Conservation (phyloP, 2,329 filamentous ascomycete species). For the Dactylellina sp. region DNA sequence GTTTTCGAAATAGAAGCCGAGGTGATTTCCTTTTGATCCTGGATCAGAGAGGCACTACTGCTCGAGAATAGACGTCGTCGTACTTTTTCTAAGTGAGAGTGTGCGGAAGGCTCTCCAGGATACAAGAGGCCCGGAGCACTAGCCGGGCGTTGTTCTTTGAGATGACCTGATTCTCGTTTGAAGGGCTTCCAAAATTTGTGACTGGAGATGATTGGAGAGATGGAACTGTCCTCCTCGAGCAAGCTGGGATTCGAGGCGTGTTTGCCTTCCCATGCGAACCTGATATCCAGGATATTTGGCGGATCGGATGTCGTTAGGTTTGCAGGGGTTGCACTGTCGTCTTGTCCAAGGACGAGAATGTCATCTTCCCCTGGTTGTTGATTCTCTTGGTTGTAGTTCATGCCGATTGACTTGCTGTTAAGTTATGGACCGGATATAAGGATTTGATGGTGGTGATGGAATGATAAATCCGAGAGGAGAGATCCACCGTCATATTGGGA, state of each 20-base stretch:
- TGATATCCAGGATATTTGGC: constrained; percentile 32
- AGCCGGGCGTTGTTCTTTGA: constrained; percentile 1
- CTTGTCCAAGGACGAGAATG: not conserved
- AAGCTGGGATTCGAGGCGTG: not conserved
- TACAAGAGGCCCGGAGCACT: constrained; percentile 1
- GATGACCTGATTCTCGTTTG: not conserved
- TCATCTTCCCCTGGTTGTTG: not conserved
- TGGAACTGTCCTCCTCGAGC: not conserved
- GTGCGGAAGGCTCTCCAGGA: not conserved
- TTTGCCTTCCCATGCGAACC: constrained; percentile 38
- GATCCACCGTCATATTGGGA: no score
- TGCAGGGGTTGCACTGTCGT: not conserved
- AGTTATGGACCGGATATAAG: not conserved
- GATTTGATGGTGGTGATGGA: not conserved
- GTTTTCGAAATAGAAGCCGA: constrained; percentile 1
- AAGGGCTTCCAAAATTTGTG: not conserved
- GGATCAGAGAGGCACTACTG: constrained; percentile 2
- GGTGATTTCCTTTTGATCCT: not conserved
- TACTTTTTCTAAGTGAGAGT: not conserved
- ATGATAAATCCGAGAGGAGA: no score
- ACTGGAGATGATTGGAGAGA: not conserved
- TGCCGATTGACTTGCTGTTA: not conserved
- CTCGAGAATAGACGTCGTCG: constrained; percentile 4
- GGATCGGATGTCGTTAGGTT: not conserved
- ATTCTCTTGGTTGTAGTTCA: constrained; percentile 1